Base-by-base conservation (phyloP, 768 basidiomycete species). In the Amanita rimosa region DNA sequence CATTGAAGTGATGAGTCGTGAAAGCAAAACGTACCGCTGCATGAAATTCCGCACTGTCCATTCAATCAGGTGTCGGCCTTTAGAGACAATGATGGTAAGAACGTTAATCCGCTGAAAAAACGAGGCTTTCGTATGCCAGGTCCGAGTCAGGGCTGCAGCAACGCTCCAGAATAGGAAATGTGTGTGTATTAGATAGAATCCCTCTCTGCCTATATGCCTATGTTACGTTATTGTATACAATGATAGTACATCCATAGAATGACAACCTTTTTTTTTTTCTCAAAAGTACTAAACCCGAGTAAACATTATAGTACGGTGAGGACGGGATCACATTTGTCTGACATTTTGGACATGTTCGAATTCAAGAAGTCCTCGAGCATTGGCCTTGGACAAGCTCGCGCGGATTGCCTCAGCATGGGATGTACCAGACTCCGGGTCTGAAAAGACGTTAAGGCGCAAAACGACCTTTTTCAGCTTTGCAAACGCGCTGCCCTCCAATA, bases 1-100 rank as follows among this genome's bases (percentile, higher is more conserved):
- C 26, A 26, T 3, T 29, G 31, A 24, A 24, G 8, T 16, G 35
- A 17, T 26, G 17, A 24, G 6, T 3, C n/a, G 41, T 35, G 31
- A 16, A 27, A 6, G 19, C 14, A 7, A 41, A 19, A 4, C 50
- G 21, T 49, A 67, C 67, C 22, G 63, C 62, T 24, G 61, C 66
- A 49, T 68, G 67, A 53, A 68, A 67, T 48, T 67, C 64, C 27
- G 65, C 67, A 49, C 59, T 60, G 42, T 67, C 66, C 58, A 67
- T 60, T 19, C n/a, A n/a, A n/a, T n/a, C n/a, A n/a, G 44, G 39
- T 19, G 19, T 22, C 36, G 36, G 17, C 6, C 16, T 5, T 5
- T 9, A 8, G 36, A 17, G 36, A 16, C 36, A 17, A 16, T n/a
- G n/a, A 11, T 13, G 11, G 11, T 31, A 13, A 31, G n/a, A 31